A percentile compares a stretch with the other conserved stretches of the same genome.
These are phyloP conservation scores for Alloteropsis semialata DNA, from an alignment of 176 grass and related monocot genomes.

Conservation along the genomic window DNA sequence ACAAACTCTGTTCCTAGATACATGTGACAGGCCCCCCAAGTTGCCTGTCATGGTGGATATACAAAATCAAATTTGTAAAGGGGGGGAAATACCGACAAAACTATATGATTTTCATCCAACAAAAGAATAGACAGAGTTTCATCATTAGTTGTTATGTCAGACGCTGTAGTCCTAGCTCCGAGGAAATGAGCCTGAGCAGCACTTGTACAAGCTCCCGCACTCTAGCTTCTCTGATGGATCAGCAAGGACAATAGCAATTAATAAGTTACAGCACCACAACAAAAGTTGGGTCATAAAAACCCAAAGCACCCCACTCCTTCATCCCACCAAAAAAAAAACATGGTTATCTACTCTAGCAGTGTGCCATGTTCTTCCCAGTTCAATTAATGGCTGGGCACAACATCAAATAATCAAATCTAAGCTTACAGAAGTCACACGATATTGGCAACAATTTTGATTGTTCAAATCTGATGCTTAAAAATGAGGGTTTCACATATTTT, in stretches of 20 bases:
- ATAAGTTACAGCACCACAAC: conserved; percentile 1
- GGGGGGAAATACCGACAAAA: conserved; percentile 13
- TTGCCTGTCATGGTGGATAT: conserved; percentile 6
- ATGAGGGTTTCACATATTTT: neutral
- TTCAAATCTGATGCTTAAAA: neutral
- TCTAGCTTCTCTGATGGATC: conserved; percentile 68
- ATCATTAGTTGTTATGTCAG: conserved; percentile 49
- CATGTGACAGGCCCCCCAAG: conserved; percentile 5
- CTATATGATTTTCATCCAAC: conserved; percentile 13
- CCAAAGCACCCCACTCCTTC: too few species aligned
- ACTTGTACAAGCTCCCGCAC: conserved; percentile 90
- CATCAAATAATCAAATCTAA: neutral
- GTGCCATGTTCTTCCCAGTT: neutral
- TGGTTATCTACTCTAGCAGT: neutral
- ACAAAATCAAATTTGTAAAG: conserved; percentile 28
- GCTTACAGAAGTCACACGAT: neutral
- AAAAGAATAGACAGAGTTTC: conserved; percentile 25
- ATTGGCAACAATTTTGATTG: neutral
- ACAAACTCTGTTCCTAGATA: conserved; percentile 40
- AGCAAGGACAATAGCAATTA: conserved; percentile 17
- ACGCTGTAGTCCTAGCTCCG: conserved; percentile 65
- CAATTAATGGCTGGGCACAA: neutral
- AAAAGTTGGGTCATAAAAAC: neutral
- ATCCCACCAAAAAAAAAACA: too few species aligned
- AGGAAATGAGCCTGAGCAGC: conserved; percentile 73